These are phyloP conservation scores for Mycena floridula DNA, from an alignment of 768 basidiomycete species.

Conservation along the genomic window DNA sequence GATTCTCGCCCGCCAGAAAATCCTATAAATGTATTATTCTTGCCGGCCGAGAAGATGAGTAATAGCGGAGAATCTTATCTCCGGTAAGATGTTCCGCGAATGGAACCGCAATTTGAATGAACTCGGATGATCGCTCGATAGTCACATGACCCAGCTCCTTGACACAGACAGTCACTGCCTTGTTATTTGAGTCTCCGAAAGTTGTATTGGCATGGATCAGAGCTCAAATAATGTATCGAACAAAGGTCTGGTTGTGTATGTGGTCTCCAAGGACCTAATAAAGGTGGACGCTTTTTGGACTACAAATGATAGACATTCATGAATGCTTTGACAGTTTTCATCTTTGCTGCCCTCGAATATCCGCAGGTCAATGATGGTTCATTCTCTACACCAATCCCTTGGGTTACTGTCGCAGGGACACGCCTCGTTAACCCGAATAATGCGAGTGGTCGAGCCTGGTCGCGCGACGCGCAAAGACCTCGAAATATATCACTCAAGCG, in stretches of 20 bases:
- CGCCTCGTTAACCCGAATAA: slow-evolving; percentile 17
- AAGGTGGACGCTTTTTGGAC: slow-evolving; percentile 28
- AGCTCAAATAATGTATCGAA: too few species aligned
- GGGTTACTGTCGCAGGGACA: slow-evolving; percentile 36
- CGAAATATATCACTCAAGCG: slow-evolving; percentile 59
- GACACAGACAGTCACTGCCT: too few species aligned
- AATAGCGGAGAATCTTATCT: too few species aligned
- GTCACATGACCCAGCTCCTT: too few species aligned
- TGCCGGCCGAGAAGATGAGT: too few species aligned
- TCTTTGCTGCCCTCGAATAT: slow-evolving; percentile 66
- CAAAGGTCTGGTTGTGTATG: slow-evolving; percentile 47
- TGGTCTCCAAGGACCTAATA: slow-evolving; percentile 53
- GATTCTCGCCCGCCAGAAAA: too few species aligned
- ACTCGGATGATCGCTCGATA: too few species aligned
- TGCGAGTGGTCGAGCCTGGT: slow-evolving; percentile 45
- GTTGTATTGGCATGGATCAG: too few species aligned
- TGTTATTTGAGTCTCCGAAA: too few species aligned
- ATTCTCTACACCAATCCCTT: slow-evolving; percentile 51
- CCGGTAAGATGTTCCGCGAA: too few species aligned
- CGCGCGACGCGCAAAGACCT: slow-evolving; percentile 56
- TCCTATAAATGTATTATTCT: too few species aligned
- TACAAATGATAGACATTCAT: not conserved
- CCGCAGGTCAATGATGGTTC: slow-evolving; percentile 59
- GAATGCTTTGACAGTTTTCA: slow-evolving; percentile 25
- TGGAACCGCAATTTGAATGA: too few species aligned